Evolutionary conservation across 805 yeast genomes (phyloP), one percentile per base, ranked within the genome.

Genomic region (Brettanomyces custersianus): DNA sequence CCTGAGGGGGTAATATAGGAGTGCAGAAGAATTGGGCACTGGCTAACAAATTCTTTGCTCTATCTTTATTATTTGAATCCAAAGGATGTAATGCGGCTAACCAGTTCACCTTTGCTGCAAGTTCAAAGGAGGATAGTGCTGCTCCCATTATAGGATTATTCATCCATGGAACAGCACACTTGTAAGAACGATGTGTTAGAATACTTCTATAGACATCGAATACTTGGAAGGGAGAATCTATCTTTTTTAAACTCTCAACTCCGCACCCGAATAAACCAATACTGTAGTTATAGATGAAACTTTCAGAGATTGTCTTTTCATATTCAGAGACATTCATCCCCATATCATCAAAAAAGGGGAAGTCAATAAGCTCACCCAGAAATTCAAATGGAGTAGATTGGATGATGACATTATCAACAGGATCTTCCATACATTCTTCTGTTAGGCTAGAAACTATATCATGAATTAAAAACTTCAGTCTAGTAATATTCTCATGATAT

Each of bases 271-370:
- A 49, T 8, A 68, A 38, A 2, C 54, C 46, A 3, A 56, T 55
- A 3, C 65, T 52, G 43, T 62, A 69, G 42, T 68, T 68, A 51
- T 60, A 69, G 3, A 65, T 41, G 40, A 66, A 68, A 27, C 70
- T 65, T 35, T 69, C 74, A 17, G 64, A 38, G 32, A 65, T 54
- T 45, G 65, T 63, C 32, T 66, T 48, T 40, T 62, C 65, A 26
- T n/a, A n/a, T n/a, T n/a, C n/a, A n/a, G n/a, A n/a, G n/a, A n/a
- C n/a, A n/a, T n/a, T n/a, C n/a, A n/a, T n/a, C n/a, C n/a, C n/a
- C n/a, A n/a, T n/a, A n/a, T n/a, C n/a, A n/a, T n/a, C n/a, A n/a
- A n/a, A n/a, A n/a, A n/a, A n/a, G n/a, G n/a, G n/a, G n/a, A n/a
- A n/a, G n/a, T n/a, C n/a, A n/a, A n/a, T n/a, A n/a, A n/a, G n/a